Conservation (phyloP, 495 filamentous ascomycete species). For the Hyaloscypha hepaticicola region DNA sequence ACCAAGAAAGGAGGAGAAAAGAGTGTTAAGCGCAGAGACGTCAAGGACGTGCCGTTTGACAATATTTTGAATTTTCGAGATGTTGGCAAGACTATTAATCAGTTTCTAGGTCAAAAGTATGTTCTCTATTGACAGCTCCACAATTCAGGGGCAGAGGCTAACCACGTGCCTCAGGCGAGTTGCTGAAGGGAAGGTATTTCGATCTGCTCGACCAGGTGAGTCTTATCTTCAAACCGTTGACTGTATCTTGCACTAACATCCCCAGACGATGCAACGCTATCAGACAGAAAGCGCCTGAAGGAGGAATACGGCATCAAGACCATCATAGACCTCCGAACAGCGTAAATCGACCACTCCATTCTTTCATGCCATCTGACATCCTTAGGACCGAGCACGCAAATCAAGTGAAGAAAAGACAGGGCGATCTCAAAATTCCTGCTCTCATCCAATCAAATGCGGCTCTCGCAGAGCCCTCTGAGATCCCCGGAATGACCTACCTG, state of each 20-base stretch:
- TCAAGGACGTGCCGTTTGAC: constrained; percentile 44
- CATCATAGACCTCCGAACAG: constrained; percentile 74
- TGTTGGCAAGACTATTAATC: constrained; percentile 73
- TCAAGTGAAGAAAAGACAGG: constrained; percentile 62
- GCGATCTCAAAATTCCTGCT: constrained; percentile 39
- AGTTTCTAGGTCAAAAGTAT: constrained; percentile 52
- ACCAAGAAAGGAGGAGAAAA: neutral
- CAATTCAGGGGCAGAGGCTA: constrained; percentile 3
- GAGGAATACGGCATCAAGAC: constrained; percentile 64
- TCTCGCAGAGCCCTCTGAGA: constrained; percentile 47
- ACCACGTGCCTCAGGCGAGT: constrained; percentile 48
- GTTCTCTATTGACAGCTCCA: constrained; percentile 6
- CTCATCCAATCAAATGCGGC: constrained; percentile 42
- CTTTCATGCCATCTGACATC: constrained; percentile 9
- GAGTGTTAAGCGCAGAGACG: constrained; percentile 16
- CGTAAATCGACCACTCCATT: constrained; percentile 12
- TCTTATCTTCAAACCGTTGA: neutral
- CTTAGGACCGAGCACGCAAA: constrained; percentile 69
- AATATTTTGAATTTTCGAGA: constrained; percentile 82
- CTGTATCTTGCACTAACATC: neutral
- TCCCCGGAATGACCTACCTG: constrained; percentile 58
- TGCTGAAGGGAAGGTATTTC: constrained; percentile 68
- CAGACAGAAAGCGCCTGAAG: constrained; percentile 59
- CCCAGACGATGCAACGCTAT: constrained; percentile 66
- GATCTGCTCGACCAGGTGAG: constrained; percentile 68